Percentiles rank a stretch among this genome's conserved stretches.
Evolutionary conservation across 1,284 basidiomycete genomes (phyloP).

Genomic region (Papiliotrema terrestris): DNA sequence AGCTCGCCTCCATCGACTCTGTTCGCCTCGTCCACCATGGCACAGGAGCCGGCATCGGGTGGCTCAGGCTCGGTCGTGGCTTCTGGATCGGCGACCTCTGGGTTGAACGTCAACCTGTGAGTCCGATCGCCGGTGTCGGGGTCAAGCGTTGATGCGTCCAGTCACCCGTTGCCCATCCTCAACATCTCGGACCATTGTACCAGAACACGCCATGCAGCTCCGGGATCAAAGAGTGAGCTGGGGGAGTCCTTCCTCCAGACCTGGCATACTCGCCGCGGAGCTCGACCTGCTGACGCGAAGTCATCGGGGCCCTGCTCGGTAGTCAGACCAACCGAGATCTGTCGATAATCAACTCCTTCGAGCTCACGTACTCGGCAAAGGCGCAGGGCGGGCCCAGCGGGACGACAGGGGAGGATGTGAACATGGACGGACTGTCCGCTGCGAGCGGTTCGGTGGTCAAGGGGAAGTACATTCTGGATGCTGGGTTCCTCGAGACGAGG

Average conservation of each 20-base stretch:
- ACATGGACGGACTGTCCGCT: conserved; percentile 14
- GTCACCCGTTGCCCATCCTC: conserved; percentile 92
- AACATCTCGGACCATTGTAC: conserved; percentile 96
- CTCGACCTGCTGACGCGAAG: conserved; percentile 49
- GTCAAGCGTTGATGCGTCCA: conserved; percentile 41
- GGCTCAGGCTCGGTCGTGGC: conserved; percentile 1
- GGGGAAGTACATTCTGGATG: conserved; percentile 56
- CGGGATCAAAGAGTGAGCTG: conserved; percentile 15
- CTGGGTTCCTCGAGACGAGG: conserved; percentile 74
- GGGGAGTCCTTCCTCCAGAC: not conserved
- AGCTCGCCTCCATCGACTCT: no score
- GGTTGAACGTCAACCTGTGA: conserved; percentile 44
- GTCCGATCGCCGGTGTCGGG: conserved; percentile 1
- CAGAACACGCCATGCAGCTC: conserved; percentile 57
- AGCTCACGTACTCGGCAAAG: conserved; percentile 59
- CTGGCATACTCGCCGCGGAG: not conserved
- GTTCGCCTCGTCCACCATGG: conserved; percentile 1
- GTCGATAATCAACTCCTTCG: conserved; percentile 95
- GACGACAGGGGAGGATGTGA: conserved; percentile 13
- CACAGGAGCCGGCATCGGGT: not conserved
- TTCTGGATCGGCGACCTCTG: conserved; percentile 25
- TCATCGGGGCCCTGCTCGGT: conserved; percentile 89
- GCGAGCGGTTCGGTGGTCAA: not conserved
- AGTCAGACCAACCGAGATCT: conserved; percentile 90
- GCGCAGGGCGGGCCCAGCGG: not conserved